Evolutionary conservation across 805 yeast species (phyloP), one percentile per base, ranked within the genome.

Genomic region (Wickerhamomyces hampshirensis): DNA sequence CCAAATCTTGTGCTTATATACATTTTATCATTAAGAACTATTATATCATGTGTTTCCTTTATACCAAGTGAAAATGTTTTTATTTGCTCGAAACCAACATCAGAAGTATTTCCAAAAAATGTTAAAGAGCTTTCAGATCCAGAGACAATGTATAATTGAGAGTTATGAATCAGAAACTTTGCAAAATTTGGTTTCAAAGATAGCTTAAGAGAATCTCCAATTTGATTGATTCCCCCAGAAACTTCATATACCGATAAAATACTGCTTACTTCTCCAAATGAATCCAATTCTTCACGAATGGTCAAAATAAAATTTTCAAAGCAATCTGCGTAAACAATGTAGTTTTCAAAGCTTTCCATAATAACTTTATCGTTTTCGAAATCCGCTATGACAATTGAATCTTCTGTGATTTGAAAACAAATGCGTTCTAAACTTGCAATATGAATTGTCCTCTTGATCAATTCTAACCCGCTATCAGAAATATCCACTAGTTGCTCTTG

Each of bases 401-500:
- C 15, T 16, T 48, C 55, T 2, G 56, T 50, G 0, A 54, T 37
- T 33, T 55, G 59, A 16, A 51, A 36, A 18, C 56, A 52, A 10
- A 43, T 16, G 9, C 37, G 36, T 7, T 37, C 47, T 5, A 44
- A 9, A n/a, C 47, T 43, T 4, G 43, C 28, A 3, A 45, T 5
- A n/a, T 39, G 38, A 1, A 55, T 21, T 1, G 56, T 51, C 11
- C 46, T 18, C 4, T 15, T 21, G 4, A 31, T 16, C 15, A 51
- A 6, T 2, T 47, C 51, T 5, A 53, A 19, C 2, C 51, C 48
- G 26, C 47, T 42, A 16, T 52, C 53, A 15, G 26, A 19, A 4
- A 52, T 31, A 13, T 62, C 68, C 2, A 53, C 54, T 11, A 56
- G 43, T 2, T 39, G 40, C 4, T 53, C 55, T 1, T 44, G 41